Conservation (phyloP, 768 basidiomycete species). For the Pisolithus sp. region DNA sequence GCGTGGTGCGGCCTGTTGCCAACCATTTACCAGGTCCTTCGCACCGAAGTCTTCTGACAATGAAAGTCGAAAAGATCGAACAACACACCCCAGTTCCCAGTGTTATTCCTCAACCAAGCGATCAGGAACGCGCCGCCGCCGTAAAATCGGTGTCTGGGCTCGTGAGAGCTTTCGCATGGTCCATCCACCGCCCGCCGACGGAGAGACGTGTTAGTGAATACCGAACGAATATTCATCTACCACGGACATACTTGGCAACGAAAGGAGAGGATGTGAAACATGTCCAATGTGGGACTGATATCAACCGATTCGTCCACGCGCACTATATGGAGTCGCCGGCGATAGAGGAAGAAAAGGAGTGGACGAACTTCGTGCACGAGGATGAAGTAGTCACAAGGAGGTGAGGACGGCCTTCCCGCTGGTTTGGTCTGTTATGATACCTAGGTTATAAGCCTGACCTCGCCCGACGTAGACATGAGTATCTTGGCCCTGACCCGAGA, state of each 20-base stretch:
- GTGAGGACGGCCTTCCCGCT: conserved; percentile 11
- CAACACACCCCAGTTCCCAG: background rate
- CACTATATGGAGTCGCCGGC: conserved; percentile 19
- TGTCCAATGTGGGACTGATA: conserved; percentile 27
- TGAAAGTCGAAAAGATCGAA: conserved; percentile 5
- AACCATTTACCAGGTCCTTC: background rate
- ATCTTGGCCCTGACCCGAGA: conserved; percentile 38
- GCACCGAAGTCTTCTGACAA: background rate
- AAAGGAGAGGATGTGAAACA: conserved; percentile 31
- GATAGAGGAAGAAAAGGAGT: conserved; percentile 15
- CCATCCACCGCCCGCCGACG: conserved; percentile 35
- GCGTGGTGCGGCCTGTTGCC: too few species aligned
- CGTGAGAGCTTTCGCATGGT: conserved; percentile 34
- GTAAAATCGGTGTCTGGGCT: conserved; percentile 24
- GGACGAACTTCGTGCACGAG: conserved; percentile 31
- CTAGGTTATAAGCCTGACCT: background rate
- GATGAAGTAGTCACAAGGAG: conserved; percentile 28
- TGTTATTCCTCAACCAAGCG: conserved; percentile 1
- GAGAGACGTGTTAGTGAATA: conserved; percentile 27
- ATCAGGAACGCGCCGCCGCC: conserved; percentile 12
- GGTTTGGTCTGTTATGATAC: too few species aligned
- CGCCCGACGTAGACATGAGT: conserved; percentile 32
- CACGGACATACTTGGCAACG: conserved; percentile 32
- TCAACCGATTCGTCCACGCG: conserved; percentile 34
- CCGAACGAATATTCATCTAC: conserved; percentile 32